Base-by-base conservation (phyloP, 768 basidiomycete genomes). In the Tulasnella sp. region DNA sequence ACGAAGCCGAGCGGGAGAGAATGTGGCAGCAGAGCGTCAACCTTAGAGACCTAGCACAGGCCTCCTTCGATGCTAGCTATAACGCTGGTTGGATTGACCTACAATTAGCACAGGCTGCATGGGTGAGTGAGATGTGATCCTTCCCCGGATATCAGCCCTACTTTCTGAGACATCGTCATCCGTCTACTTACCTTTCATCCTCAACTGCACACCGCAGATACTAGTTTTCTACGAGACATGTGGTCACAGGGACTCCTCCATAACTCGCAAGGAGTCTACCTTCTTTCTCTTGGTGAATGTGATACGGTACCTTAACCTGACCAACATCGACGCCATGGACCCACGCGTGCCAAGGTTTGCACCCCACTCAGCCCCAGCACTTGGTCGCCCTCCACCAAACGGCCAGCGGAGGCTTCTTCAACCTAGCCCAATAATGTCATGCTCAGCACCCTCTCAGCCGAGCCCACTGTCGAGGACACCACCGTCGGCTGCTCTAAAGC, bases 31-130 rank as follows among this genome's bases (percentile, higher is more conserved):
- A 58, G 29, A 49, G 44, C 44, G 31, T 30, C 19, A 25, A 62
- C 24, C 48, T 62, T 25, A 45, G 50, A 21, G 62, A 62, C n/a
- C 29, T 60, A 21, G 62, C 62, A 1, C 57, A 59, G 22, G 48
- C 62, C 25, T 38, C 58, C 17, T 49, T 52, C 21, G 58, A 62
- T 21, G 49, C 58, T 9, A 59, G 55, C 8, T 59, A 52, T 31
- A 59, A 62, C 41, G 49, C 62, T 11, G 58, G 58, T 8, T 62
- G 57, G 49, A 55, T 62, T 42, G 58, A 53, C 24, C 17, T 38
- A 7, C 30, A 31, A n/a, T 29, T 62, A 2, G 62, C 62, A 3
- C 62, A 62, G 29, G 62, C 62, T 27, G 62, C 62, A 38, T 62
- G 59, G 59, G 34, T 38, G 34, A 38, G 34, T 38, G 34, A 38